Conservation (phyloP, 176 grass and related monocot genomes). For the Ensete glaucum region DNA sequence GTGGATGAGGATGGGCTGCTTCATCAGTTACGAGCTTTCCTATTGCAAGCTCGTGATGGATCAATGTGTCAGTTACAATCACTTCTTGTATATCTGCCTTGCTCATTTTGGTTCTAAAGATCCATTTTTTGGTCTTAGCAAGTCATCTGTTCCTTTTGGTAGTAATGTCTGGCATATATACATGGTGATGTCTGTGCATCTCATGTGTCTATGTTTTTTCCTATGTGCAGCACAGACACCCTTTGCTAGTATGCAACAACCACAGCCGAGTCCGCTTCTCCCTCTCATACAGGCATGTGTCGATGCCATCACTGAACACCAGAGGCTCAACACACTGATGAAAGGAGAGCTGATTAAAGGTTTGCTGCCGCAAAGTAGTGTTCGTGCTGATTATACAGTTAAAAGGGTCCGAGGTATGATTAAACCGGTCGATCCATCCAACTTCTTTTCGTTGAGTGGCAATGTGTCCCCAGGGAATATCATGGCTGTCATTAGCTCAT, state of each 20-base stretch:
- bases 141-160: not conserved
- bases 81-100: not conserved
- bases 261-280: constrained; percentile 44
- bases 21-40: constrained; percentile 45
- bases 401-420: constrained; percentile 71
- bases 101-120: not conserved
- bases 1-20: constrained; percentile 83
- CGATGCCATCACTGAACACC: constrained; percentile 93
- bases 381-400: constrained; percentile 85
- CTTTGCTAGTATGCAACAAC: constrained; percentile 51
- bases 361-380: constrained; percentile 64
- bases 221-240: constrained; percentile 42
- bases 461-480: no score
- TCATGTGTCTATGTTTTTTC: constrained; percentile 1
- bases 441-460: not conserved
- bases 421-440: not conserved
- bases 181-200: not conserved
- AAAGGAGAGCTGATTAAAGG: constrained; percentile 97
- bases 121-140: not conserved
- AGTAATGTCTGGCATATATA: not conserved
- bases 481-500: not conserved
- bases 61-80: constrained; percentile 44
- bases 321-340: constrained; percentile 86
- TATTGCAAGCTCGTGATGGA: constrained; percentile 59
- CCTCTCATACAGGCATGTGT: constrained; percentile 75